Evolutionary conservation across 192 early-diverging fungal genomes (phyloP), one percentile per base, ranked within the genome.

Genomic region (Mortierella alpina): DNA sequence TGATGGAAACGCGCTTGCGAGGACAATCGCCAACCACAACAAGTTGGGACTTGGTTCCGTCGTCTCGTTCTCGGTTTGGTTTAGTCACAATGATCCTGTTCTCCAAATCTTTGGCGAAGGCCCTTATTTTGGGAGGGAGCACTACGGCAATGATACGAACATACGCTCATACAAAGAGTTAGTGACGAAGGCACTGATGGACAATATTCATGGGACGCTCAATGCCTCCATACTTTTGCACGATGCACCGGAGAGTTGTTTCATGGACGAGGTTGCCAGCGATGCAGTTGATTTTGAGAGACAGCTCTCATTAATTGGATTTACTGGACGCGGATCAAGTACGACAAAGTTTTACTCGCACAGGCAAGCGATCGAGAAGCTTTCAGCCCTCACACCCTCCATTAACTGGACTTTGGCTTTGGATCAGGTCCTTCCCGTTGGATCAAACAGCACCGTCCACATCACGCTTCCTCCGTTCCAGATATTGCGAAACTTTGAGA

Each of bases 281-380:
- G 63, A 58, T 15, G 81, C 86, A 63, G 67, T 91, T 41, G 70
- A 68, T 18, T 83, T 92, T 49, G 91, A 92, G 75, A 81, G 20
- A 7, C 41, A 50, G 12, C 23, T 92, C 15, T 89, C 91, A 1
- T 54, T 46, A 4, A 79, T 88, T 5, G 44, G 31, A 9, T 79
- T 85, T 22, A 86, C 86, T 50, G 63, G 70, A 20, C 53, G 62
- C 17, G 31, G 31, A 3, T 31, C 31, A 31, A 31, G 31, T 31
- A 31, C 31, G 31, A 31, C 31, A 31, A 31, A 31, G 31, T 31
- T 31, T 31, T 31, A 31, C 31, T 31, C 31, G 31, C 31, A 31
- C 1, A 31, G 31, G 31, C 31, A 31, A 3, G 52, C 67, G 5
- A 22, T 86, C 7, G 66, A 68, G 0, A 20, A 84, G 41, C 56